phyloP scores from a whole-genome alignment of 306 rosid genomes.

The Ormosia semicastrata region DNA sequence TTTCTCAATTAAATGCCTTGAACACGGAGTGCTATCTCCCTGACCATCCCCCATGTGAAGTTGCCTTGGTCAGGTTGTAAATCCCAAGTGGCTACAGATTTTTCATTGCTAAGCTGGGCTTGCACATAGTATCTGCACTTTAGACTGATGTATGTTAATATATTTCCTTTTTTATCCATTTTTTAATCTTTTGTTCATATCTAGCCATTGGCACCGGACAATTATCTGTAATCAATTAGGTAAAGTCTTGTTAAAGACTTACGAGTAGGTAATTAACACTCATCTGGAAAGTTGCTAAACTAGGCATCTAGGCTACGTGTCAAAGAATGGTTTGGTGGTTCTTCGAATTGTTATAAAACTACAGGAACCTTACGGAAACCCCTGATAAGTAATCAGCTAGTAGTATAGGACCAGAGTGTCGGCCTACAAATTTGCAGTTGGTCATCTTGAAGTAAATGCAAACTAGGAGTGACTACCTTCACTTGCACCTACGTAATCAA shows the following conservation, averaged over 20 bases:
- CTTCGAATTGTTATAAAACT: not conserved
- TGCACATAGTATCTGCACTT: not conserved
- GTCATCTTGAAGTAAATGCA: not conserved
- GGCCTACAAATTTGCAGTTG: not conserved
- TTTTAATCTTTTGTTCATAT: not conserved
- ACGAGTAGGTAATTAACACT: not conserved
- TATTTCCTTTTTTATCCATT: not conserved
- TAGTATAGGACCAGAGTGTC: not conserved
- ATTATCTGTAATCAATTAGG: not conserved
- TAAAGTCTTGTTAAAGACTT: not conserved
- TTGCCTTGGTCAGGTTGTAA: slow-evolving; percentile 8
- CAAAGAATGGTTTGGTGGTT: slow-evolving; percentile 9
- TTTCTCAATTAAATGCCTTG: slow-evolving; percentile 19
- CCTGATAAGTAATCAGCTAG: not conserved
- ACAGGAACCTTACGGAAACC: not conserved
- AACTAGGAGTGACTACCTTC: not conserved
- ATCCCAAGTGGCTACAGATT: not conserved
- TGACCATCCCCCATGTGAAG: slow-evolving; percentile 31
- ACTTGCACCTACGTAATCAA: not conserved
- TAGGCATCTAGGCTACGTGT: slow-evolving; percentile 5
- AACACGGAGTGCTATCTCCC: slow-evolving; percentile 22
- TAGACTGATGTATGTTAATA: not conserved
- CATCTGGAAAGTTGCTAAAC: slow-evolving; percentile 10
- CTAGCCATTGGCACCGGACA: not conserved
- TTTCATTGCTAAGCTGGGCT: not conserved